Base-by-base conservation (phyloP, 2,329 filamentous ascomycete genomes). In the Aspergillus neotritici region DNA sequence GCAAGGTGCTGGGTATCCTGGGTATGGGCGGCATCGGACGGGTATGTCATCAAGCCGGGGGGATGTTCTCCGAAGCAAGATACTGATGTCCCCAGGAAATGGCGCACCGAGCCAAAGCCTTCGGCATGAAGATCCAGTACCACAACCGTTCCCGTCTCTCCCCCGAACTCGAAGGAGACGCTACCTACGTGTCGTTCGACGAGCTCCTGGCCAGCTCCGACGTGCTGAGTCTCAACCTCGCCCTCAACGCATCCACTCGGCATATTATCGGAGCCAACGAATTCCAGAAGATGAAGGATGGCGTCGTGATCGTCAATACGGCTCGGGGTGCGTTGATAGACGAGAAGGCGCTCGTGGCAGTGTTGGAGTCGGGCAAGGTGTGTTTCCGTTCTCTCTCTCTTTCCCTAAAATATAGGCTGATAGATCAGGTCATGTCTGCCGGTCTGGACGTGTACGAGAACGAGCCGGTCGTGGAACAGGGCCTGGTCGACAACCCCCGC, bases 1-100 rank as follows among this genome's bases (percentile, higher is more conserved):
- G 61, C n/a, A 73, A 72, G 48, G 56, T 64, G 13, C 60, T 73
- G 3, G 70, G 70, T 4, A 72, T 73, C 39, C 55, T 73, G 14
- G 70, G 70, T 2, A 73, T 73, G 70, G 70, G 70, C 15, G 70
- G 70, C 32, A 72, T 73, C 35, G 70, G 70, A 43, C 58, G 66
- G 47, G 70, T 72, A 62, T 53, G 63, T 52, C 13, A 8, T 34
- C 21, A 13, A 9, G 8, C 15, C n/a, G 14, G 21, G 37, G 16
- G 16, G 17, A 11, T 31, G 42, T 14, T 30, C 34, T 16, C n/a
- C 13, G 3, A 9, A n/a, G 28, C 9, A 13, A 17, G n/a, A 34
- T 29, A 40, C 16, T 10, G 11, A 30, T 6, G 2, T n/a, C 6
- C n/a, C 8, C 31, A 73, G 70, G 69, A 72, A 60, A 67, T 72